phyloP scores from a whole-genome alignment of 768 basidiomycete species.

The Lyophyllum semitale region DNA sequence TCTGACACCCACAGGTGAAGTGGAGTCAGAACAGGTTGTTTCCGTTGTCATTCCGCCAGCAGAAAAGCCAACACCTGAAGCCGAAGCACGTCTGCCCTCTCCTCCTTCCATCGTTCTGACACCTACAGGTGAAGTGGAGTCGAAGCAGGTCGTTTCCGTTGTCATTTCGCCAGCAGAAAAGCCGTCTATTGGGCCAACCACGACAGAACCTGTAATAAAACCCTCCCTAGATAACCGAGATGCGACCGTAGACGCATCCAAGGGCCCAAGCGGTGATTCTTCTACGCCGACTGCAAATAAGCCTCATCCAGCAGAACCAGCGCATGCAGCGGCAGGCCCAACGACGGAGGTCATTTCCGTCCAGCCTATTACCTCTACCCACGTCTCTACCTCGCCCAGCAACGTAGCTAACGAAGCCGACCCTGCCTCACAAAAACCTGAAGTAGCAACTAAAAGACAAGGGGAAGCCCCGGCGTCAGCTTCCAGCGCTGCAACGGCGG shows the following conservation, averaged over 20 bases:
- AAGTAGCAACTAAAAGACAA: not conserved
- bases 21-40: not conserved
- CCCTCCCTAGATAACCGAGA: not conserved
- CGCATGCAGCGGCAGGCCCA: not conserved
- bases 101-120: conserved; percentile 13
- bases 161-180: not conserved
- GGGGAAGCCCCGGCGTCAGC: not conserved
- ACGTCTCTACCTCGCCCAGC: not conserved
- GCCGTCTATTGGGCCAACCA: too few species aligned
- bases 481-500: not conserved
- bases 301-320: not conserved
- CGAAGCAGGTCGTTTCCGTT: not conserved
- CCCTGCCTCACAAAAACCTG: not conserved
- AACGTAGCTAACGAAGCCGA: not conserved
- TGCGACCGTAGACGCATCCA: not conserved
- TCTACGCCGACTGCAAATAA: not conserved
- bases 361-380: not conserved
- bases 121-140: conserved; percentile 1
- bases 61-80: too few species aligned
- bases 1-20: conserved; percentile 8
- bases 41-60: too few species aligned
- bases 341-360: not conserved
- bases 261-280: not conserved
- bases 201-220: not conserved
- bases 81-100: not conserved